Evolutionary conservation across 2,329 filamentous ascomycete species (phyloP).

Genomic region (Ophiosphaerella narmari): DNA sequence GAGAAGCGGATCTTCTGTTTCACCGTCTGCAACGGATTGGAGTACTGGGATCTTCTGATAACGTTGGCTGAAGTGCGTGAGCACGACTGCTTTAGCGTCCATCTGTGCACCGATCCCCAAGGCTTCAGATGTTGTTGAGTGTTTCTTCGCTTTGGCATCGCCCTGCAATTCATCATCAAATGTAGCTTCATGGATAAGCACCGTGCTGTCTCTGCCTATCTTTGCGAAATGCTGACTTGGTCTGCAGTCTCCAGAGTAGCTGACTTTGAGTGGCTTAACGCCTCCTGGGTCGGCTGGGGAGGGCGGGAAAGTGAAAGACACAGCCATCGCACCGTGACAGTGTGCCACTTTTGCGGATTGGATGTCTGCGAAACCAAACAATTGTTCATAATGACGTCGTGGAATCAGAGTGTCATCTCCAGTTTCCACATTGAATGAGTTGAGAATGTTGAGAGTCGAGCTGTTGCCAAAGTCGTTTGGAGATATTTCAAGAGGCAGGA

Average conservation of each 20-base stretch:
- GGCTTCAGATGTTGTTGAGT: conserved; percentile 87
- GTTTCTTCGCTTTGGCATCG: conserved; percentile 86
- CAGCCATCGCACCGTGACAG: conserved; percentile 77
- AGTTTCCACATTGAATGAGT: conserved; percentile 18
- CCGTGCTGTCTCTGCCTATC: conserved; percentile 75
- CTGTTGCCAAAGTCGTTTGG: conserved; percentile 25
- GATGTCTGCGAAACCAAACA: conserved; percentile 68
- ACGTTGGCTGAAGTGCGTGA: conserved; percentile 95
- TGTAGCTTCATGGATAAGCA: conserved; percentile 94
- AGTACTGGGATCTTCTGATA: conserved; percentile 76
- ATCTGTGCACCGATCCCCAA: conserved; percentile 76
- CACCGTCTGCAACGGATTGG: conserved; percentile 44
- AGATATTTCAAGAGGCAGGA: conserved; percentile 56
- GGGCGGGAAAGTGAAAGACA: conserved; percentile 75
- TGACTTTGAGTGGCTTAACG: conserved; percentile 73
- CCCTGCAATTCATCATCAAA: conserved; percentile 83
- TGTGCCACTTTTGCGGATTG: conserved; percentile 73
- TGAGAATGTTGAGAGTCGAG: conserved; percentile 32
- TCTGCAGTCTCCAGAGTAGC: conserved; percentile 93
- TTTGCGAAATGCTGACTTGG: conserved; percentile 67
- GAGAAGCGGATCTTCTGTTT: conserved; percentile 29
- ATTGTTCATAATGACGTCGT: conserved; percentile 46
- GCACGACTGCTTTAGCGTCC: conserved; percentile 76
- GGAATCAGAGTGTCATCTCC: conserved; percentile 10
- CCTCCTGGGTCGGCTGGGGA: conserved; percentile 14